Conservation (phyloP, 2,329 filamentous ascomycete genomes). For the Aspergillus niger region DNA sequence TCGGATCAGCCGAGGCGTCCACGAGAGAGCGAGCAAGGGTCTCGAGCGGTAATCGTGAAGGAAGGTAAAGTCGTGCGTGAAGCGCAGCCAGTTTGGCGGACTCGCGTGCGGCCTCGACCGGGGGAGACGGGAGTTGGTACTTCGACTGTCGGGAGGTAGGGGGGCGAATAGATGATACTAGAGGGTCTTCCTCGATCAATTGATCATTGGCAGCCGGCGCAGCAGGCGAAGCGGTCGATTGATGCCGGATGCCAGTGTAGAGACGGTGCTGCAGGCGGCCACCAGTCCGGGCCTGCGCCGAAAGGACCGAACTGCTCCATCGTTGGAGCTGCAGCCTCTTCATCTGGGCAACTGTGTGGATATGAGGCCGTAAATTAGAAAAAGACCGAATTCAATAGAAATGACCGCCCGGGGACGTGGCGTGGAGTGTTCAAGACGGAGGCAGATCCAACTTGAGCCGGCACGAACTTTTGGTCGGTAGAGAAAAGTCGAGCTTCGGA, state of each 20-base stretch:
- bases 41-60: conserved; percentile 77
- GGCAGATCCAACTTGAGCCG: conserved; percentile 13
- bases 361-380: conserved; percentile 3
- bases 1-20: conserved; percentile 78
- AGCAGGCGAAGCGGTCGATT: conserved; percentile 44
- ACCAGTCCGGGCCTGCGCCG: conserved; percentile 48
- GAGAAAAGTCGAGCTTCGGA: conserved; percentile 43
- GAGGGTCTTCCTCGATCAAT: conserved; percentile 28
- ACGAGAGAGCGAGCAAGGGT: conserved; percentile 84
- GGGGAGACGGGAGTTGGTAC: conserved; percentile 68
- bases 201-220: conserved; percentile 31
- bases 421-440: conserved; percentile 13
- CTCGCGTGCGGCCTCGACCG: conserved; percentile 63
- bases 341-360: conserved; percentile 42
- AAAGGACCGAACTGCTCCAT: conserved; percentile 55
- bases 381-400: background rate
- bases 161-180: conserved; percentile 25
- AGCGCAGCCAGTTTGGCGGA: conserved; percentile 92
- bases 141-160: conserved; percentile 34
- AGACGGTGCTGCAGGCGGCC: conserved; percentile 41
- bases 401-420: conserved; percentile 13
- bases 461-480: conserved; percentile 27
- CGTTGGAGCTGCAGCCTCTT: conserved; percentile 54
- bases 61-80: conserved; percentile 82
- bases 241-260: conserved; percentile 40